Base-by-base conservation (phyloP, 768 basidiomycete genomes). In the Suillus variegatus region DNA sequence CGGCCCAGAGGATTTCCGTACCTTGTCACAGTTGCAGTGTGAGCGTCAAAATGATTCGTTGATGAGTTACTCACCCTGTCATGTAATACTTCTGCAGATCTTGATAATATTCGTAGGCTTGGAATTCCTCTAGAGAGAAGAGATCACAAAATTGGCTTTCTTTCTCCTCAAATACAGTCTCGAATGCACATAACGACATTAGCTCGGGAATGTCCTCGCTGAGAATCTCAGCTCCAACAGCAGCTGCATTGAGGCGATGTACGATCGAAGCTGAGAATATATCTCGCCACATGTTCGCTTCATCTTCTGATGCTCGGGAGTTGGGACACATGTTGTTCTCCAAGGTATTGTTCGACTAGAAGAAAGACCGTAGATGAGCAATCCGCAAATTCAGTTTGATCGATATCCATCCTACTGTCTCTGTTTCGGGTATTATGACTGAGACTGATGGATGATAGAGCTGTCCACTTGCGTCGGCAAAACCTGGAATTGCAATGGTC, bases 71-170 rank as follows among this genome's bases (percentile, higher is more conserved):
- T 25, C 65, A 90, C 88, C 92, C 92, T 14, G 88, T 92, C 38
- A 81, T 81, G 74, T 95, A 94, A 73, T 86, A 95, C 74, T 94
- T 92, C 68, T 87, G 84, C 10, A 95, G 74, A 72, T 95, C 94
- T 3, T 83, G 82, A 56, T 79, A 81, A 72, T 93, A 92, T 68
- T 91, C 92, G 69, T 87, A 89, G 0, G 81, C 82, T 35, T 76
- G 77, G 73, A 90, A 94, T 61, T 94, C 93, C 4, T 82, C 77
- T 16, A 69, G 60, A 0, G 80, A 79, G 75, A 95, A 96, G n/a
- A 95, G 72, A 6, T 74, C 75, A 74, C 95, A 97, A 76, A 92
- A 94, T 1, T 84, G 85, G 67, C 90, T 91, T 62, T 77, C 68
- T 35, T 67, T 69, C 60, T 80, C 81, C 57, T 75, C 80, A n/a